Evolutionary conservation across 345 rosid genomes (phyloP), one percentile per base, ranked within the genome.

Genomic region (Salix caprea): DNA sequence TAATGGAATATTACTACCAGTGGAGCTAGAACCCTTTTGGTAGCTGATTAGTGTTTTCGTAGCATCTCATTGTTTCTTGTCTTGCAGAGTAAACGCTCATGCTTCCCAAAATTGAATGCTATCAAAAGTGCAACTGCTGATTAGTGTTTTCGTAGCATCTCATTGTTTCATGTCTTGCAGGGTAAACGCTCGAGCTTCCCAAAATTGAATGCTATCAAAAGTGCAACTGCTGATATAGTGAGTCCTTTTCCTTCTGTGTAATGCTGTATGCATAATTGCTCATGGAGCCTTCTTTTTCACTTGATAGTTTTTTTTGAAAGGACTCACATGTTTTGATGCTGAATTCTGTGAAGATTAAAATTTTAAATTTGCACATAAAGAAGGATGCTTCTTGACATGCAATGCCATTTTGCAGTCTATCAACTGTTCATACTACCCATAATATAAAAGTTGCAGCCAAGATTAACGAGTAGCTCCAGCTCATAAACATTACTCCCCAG

Each of bases 51-150:
- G 37, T 75, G 74, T 78, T 69, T 75, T 75, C 78, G 54, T 73
- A 67, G 58, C 58, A 72, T 30, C 62, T 74, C 62, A 61, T 74
- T 30, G 5, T 76, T 76, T 74, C 37, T 50, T 71, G 67, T 73
- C 42, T 77, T 85, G 85, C 90, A 96, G 98, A 85, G 94, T 85
- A 91, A 91, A 75, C 84, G 98, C 4, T 42, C 90, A 13, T 93
- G 96, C 86, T 96, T 85, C 78, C 99, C 98, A 3, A 91, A 93
- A 74, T 58, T 96, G 79, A 94, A 91, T 70, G 98, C 99, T 65
- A 91, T 93, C 76, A 93, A 87, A 85, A 89, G 85, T 85, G 97
- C 98, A 69, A 90, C 93, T 74, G 91, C 96, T 72, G 99, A 96
- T 86, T 34, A 34, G 36, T 75, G 74, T 78, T 69, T 75, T 75